Conservation (phyloP, 2,329 filamentous ascomycete genomes). For the Ophiostoma sp. region DNA sequence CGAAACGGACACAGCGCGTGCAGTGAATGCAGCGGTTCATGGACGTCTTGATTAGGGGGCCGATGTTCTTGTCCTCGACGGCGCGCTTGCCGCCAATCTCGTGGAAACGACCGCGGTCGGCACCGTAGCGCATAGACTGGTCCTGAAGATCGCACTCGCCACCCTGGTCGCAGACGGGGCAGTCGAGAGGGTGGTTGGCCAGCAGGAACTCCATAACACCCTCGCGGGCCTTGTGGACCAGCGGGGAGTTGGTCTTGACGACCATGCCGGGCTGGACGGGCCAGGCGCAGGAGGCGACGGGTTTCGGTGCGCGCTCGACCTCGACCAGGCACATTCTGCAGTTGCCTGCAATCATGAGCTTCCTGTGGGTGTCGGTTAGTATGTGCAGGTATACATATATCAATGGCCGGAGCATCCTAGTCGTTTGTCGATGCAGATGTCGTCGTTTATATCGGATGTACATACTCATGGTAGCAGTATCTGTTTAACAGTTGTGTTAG, state of each 20-base stretch:
- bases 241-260: conserved; percentile 94
- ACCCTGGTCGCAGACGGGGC: conserved; percentile 97
- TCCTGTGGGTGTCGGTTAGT: conserved; percentile 55
- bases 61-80: conserved; percentile 99
- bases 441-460: background rate
- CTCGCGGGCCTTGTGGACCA: conserved; percentile 96
- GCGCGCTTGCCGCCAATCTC: conserved; percentile 94
- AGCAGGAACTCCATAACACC: conserved; percentile 99
- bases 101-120: conserved; percentile 94
- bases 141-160: conserved; percentile 99
- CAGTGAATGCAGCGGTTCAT: conserved; percentile 99
- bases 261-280: conserved; percentile 98
- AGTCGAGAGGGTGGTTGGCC: conserved; percentile 94
- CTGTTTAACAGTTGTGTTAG: conserved; percentile 48
- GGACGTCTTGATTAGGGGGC: conserved; percentile 95
- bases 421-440: background rate
- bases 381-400: conserved; percentile 42
- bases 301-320: conserved; percentile 94
- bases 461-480: conserved; percentile 96
- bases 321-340: conserved; percentile 99
- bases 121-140: conserved; percentile 98
- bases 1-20: conserved; percentile 95
- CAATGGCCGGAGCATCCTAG: conserved; percentile 41
- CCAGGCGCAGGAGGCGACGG: conserved; percentile 97
- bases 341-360: conserved; percentile 98